A percentile compares a stretch with the other conserved stretches of the same genome.
phyloP scores from a whole-genome alignment of 1,139 yeast genomes.

The Blastobotrys proliferans region DNA sequence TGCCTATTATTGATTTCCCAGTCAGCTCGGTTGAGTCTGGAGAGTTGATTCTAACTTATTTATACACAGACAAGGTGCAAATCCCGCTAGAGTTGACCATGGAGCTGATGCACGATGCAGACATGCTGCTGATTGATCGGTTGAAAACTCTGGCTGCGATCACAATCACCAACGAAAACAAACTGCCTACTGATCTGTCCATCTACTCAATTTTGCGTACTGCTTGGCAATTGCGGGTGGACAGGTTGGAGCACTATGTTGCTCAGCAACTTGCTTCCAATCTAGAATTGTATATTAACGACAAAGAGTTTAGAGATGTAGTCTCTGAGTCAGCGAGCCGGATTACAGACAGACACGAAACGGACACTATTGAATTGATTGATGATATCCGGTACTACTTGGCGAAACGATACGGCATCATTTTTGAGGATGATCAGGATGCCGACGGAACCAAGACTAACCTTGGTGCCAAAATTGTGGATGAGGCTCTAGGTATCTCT shows the following conservation, averaged over 20 bases:
- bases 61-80: conserved; percentile 58
- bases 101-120: conserved; percentile 58
- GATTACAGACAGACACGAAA: conserved; percentile 59
- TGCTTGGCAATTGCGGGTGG: conserved; percentile 66
- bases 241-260: conserved; percentile 59
- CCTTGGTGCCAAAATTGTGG: conserved; percentile 13
- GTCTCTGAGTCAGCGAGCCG: conserved; percentile 52
- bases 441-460: conserved; percentile 12
- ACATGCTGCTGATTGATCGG: conserved; percentile 56
- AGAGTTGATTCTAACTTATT: conserved; percentile 51
- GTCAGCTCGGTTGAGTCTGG: conserved; percentile 42
- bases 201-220: conserved; percentile 56
- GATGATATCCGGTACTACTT: conserved; percentile 73
- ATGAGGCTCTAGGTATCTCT: conserved; percentile 16
- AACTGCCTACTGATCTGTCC: conserved; percentile 31
- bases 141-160: conserved; percentile 66
- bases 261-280: conserved; percentile 56
- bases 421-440: conserved; percentile 19
- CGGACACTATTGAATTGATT: conserved; percentile 73
- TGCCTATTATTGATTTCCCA: conserved; percentile 41
- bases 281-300: conserved; percentile 39
- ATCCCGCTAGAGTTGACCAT: conserved; percentile 49
- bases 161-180: conserved; percentile 40
- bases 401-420: conserved; percentile 43
- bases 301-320: conserved; percentile 38